Evolutionary conservation across 768 basidiomycete genomes (phyloP), one percentile per base, ranked within the genome.

Genomic region (Mycena indigotica): DNA sequence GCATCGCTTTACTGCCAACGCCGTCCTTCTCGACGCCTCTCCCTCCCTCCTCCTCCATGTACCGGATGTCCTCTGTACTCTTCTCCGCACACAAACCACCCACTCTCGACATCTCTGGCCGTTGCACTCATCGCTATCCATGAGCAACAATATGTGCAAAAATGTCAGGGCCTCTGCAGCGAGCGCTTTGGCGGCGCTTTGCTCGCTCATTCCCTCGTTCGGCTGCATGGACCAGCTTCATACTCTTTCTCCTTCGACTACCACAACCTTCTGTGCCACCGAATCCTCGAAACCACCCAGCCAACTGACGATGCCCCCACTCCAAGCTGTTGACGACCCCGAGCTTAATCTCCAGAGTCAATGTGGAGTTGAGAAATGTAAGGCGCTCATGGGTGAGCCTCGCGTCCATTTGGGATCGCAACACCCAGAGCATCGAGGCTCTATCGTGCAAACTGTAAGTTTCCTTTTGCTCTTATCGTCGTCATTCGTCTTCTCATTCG

Each of bases 341-440:
- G 41, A 44, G 23, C 6, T 44, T 44, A 5, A 19, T 15, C n/a
- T 44, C 8, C 8, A 16, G 15, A 6, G 21, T 12, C 12, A 16
- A 8, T 44, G 41, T 19, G n/a, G 8, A 5, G 8, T 16, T 21
- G 23, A 6, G 41, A 44, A 45, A 16, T 54, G 53, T 28, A 3
- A 2, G n/a, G 8, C 26, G 5, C 15, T 44, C 5, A 45, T 54
- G 41, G 53, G 53, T 23, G 24, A 57, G 78, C 77, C 40, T 67
- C 58, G 25, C 72, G 72, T 39, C 77, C 53, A 54, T 21, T 8
- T 28, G 21, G 54, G 54, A 3, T 24, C 45, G 6, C 5, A 39
- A 4, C 13, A 35, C 19, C 54, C 28, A 19, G 38, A 55, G 19
- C 12, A 38, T 21, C 54, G 54, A 30, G 54, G 54, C 3, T 24